Conservation (phyloP, 2,329 filamentous ascomycete genomes). For the Hymenoscyphus fructigenus region DNA sequence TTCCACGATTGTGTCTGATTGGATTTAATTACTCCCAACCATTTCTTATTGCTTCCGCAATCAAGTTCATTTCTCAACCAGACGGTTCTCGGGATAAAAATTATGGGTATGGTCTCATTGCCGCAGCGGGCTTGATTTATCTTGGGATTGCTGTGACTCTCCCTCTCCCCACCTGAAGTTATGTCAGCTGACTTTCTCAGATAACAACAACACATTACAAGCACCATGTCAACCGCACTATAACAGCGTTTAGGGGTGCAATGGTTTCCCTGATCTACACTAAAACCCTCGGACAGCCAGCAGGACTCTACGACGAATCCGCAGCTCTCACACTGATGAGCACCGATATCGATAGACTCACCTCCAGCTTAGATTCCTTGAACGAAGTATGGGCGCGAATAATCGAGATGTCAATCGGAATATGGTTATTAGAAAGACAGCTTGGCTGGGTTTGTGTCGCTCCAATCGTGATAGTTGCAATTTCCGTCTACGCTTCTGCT, state of each 20-base stretch:
- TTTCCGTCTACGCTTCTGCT: slow-evolving; percentile 14
- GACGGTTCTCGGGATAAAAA: slow-evolving; percentile 13
- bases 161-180: not conserved
- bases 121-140: slow-evolving; percentile 24
- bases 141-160: slow-evolving; percentile 23
- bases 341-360: slow-evolving; percentile 40
- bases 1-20: slow-evolving; percentile 28
- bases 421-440: slow-evolving; percentile 38
- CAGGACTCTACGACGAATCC: slow-evolving; percentile 35
- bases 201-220: slow-evolving; percentile 30
- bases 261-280: slow-evolving; percentile 31
- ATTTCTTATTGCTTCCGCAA: slow-evolving; percentile 24
- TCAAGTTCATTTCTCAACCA: slow-evolving; percentile 16
- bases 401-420: slow-evolving; percentile 38
- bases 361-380: slow-evolving; percentile 34
- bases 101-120: slow-evolving; percentile 28
- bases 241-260: slow-evolving; percentile 6
- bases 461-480: slow-evolving; percentile 11
- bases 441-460: slow-evolving; percentile 20
- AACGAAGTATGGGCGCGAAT: slow-evolving; percentile 42
- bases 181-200: slow-evolving; percentile 11
- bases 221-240: slow-evolving; percentile 36
- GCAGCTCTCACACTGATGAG: slow-evolving; percentile 45
- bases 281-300: slow-evolving; percentile 37
- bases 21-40: slow-evolving; percentile 29